Evolutionary conservation across 2,329 filamentous ascomycete genomes (phyloP).

Genomic region (Cyphellophora attinorum): DNA sequence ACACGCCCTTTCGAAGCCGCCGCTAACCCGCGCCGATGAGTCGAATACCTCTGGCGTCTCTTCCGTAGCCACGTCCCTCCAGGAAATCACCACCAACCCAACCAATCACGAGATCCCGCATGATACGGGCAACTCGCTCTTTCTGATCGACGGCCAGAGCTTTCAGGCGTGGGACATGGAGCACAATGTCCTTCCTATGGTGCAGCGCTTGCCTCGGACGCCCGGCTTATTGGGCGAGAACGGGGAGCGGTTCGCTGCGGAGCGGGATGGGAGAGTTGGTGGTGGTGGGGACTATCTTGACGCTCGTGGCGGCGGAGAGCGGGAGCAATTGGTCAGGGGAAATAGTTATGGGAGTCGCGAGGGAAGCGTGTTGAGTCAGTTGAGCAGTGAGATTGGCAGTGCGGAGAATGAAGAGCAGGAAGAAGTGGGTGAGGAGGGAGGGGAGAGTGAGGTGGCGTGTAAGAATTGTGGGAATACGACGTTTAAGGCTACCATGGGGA

Average conservation of each 20-base stretch:
- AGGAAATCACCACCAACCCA: constrained; percentile 7
- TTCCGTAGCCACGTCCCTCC: too few species aligned
- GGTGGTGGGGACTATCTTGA: constrained; percentile 10
- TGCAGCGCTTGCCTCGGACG: constrained; percentile 11
- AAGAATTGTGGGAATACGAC: constrained; percentile 14
- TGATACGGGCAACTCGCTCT: constrained; percentile 11
- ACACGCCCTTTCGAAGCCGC: background rate
- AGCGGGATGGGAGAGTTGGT: too few species aligned
- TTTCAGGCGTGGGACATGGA: constrained; percentile 15
- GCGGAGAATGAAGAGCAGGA: constrained; percentile 10
- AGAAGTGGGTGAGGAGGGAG: constrained; percentile 2
- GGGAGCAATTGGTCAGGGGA: too few species aligned
- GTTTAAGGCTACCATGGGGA: constrained; percentile 14
- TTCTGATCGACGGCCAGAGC: constrained; percentile 13
- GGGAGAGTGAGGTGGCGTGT: constrained; percentile 14
- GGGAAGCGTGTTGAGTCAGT: constrained; percentile 14
- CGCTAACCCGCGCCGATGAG: background rate
- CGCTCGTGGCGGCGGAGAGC: too few species aligned
- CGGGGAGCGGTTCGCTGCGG: too few species aligned
- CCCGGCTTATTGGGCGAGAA: constrained; percentile 10
- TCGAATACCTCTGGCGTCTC: constrained; percentile 1
- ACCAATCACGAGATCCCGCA: constrained; percentile 6
- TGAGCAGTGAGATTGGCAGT: constrained; percentile 15
- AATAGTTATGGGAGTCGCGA: constrained; percentile 13
- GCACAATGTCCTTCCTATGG: constrained; percentile 15